Percentiles rank a stretch among this genome's conserved stretches.
Evolutionary conservation across 2,329 filamentous ascomycete species (phyloP).

Genomic region (Colletotrichum spaethianum): DNA sequence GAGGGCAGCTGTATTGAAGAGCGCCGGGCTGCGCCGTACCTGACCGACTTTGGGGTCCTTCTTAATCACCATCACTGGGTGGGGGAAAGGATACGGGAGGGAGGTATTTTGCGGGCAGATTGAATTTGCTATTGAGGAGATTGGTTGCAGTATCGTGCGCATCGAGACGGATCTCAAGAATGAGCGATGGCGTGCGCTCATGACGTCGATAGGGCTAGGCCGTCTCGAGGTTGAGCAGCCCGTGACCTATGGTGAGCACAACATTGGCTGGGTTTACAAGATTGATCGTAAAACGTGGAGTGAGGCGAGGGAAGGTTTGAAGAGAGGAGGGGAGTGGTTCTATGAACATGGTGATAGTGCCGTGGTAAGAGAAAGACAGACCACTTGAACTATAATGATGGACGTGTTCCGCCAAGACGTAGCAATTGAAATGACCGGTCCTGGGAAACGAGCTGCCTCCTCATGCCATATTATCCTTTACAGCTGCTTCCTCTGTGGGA

Average conservation of each 20-base stretch:
- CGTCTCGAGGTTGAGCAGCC: constrained; percentile 19
- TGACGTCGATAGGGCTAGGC: constrained; percentile 31
- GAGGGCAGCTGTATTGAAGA: background rate
- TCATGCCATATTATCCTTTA: too few relatives aligned
- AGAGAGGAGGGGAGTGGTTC: constrained; percentile 8
- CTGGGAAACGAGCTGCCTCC: too few relatives aligned
- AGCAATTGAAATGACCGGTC: too few relatives aligned
- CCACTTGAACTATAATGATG: background rate
- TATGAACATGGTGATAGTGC: background rate
- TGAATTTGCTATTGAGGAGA: constrained; percentile 43
- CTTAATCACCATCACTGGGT: constrained; percentile 44
- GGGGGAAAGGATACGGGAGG: constrained; percentile 42
- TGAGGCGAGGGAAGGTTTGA: background rate
- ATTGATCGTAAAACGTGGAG: constrained; percentile 16
- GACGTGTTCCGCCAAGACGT: background rate
- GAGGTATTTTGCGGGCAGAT: constrained; percentile 44
- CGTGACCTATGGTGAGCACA: constrained; percentile 30
- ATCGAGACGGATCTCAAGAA: constrained; percentile 44
- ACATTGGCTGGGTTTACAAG: constrained; percentile 11
- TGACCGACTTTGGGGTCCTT: constrained; percentile 43
- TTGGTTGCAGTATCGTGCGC: constrained; percentile 40
- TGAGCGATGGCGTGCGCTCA: constrained; percentile 37
- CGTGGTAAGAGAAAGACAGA: background rate
- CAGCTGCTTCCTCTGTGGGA: too few relatives aligned
- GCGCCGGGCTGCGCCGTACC: background rate